phyloP scores from a whole-genome alignment of 805 yeast species.

The Blastobotrys mokoenaii region DNA sequence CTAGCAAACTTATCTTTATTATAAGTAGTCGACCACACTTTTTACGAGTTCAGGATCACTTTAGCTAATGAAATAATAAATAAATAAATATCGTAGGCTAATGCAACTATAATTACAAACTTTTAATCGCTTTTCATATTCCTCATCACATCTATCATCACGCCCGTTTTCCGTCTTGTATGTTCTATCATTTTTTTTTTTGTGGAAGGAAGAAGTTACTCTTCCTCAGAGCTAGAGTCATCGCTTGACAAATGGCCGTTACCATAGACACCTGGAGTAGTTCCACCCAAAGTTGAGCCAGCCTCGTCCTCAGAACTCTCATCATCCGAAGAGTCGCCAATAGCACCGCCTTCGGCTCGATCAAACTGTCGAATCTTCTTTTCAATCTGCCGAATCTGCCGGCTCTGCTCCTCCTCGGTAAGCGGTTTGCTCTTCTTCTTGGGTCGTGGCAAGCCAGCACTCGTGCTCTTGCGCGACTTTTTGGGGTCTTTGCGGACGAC shows the following conservation, averaged over 20 bases:
- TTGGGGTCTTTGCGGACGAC: constrained; percentile 47
- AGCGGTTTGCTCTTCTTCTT: constrained; percentile 48
- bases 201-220: too few relatives aligned
- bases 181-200: too few relatives aligned
- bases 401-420: constrained; percentile 56
- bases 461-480: constrained; percentile 11
- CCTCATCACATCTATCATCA: not conserved
- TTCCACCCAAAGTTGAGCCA: not conserved
- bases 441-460: constrained; percentile 9
- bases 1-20: too few relatives aligned
- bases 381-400: constrained; percentile 63
- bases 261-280: not conserved
- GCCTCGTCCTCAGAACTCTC: not conserved
- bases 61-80: too few relatives aligned
- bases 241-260: constrained; percentile 14
- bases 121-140: too few relatives aligned
- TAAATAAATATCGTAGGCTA: too few relatives aligned
- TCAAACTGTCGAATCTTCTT: constrained; percentile 70
- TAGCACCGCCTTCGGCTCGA: constrained; percentile 14
- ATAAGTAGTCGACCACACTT: too few relatives aligned
- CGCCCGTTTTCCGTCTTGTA: too few relatives aligned
- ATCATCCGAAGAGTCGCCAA: constrained; percentile 1
- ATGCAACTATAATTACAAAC: too few relatives aligned
- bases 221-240: constrained; percentile 28
- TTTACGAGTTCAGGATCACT: not conserved